These are phyloP conservation scores for Litsea cubeba DNA, from an alignment of 164 flowering plant species.

Conservation along the genomic window DNA sequence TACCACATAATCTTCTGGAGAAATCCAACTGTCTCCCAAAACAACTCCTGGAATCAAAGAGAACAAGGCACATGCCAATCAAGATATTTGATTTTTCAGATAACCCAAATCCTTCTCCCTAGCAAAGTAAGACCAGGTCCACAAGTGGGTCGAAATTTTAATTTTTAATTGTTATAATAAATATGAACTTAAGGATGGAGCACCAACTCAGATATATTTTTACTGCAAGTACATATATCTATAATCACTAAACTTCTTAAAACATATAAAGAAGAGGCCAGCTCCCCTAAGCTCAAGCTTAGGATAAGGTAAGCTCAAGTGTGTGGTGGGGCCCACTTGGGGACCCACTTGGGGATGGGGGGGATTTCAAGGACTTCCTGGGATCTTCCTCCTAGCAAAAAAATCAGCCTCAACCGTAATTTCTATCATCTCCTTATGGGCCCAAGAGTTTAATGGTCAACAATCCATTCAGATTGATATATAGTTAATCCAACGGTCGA, in stretches of 20 bases:
- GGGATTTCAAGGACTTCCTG: too few species aligned
- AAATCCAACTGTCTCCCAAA: constrained; percentile 93
- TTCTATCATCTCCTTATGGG: too few species aligned
- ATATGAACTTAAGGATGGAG: not conserved
- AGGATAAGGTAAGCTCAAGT: too few species aligned
- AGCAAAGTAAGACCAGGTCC: not conserved
- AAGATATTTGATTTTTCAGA: not conserved
- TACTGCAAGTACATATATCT: not conserved
- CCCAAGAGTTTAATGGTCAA: too few species aligned
- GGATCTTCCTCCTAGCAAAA: too few species aligned
- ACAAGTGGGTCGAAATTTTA: not conserved
- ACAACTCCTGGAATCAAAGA: constrained; percentile 51
- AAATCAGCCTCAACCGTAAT: too few species aligned
- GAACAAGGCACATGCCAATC: not conserved
- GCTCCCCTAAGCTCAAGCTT: too few species aligned
- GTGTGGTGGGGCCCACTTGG: too few species aligned
- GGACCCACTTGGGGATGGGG: too few species aligned
- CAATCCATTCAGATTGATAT: too few species aligned
- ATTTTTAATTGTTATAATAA: not conserved
- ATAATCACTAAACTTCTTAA: not conserved
- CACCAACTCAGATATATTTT: too few species aligned
- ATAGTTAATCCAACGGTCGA: too few species aligned
- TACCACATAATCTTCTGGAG: constrained; percentile 96
- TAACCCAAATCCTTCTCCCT: not conserved
- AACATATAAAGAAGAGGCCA: not conserved